phyloP scores from a whole-genome alignment of 495 filamentous ascomycete genomes.

The Schizothecium vesticola region DNA sequence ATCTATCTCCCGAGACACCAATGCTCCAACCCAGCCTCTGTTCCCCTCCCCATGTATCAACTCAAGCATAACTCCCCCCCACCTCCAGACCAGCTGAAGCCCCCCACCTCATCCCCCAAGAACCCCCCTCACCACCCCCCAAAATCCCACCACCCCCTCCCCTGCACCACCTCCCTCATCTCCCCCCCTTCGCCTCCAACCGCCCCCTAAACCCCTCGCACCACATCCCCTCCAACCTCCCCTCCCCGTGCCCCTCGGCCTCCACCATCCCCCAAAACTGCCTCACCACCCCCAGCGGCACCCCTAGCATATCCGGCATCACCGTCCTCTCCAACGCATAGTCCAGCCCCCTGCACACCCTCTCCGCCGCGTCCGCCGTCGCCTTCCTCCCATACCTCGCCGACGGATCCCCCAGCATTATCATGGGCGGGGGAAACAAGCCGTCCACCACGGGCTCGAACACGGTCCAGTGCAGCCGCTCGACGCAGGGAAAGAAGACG shows the following conservation, averaged over 20 bases:
- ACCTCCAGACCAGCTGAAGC: background rate
- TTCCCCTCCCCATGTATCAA: background rate
- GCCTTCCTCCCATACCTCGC: slow-evolving; percentile 18
- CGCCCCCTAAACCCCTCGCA: slow-evolving; percentile 32
- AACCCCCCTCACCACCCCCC: slow-evolving; percentile 2
- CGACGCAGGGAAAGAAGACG: slow-evolving; percentile 35
- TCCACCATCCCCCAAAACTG: slow-evolving; percentile 28
- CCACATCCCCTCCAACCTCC: slow-evolving; percentile 37
- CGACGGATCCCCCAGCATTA: slow-evolving; percentile 12
- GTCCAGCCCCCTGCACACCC: slow-evolving; percentile 37
- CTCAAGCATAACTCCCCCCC: background rate
- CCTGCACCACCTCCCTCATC: slow-evolving; percentile 17
- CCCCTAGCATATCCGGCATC: slow-evolving; percentile 39
- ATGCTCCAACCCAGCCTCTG: too few relatives aligned
- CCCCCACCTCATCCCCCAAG: background rate
- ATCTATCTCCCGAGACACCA: background rate
- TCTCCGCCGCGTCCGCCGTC: slow-evolving; percentile 28
- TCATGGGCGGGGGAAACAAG: slow-evolving; percentile 4
- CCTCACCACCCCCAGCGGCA: slow-evolving; percentile 29
- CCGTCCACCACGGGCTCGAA: slow-evolving; percentile 30
- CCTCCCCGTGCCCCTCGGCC: background rate
- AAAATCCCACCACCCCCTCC: slow-evolving; percentile 19
- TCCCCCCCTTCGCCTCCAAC: slow-evolving; percentile 18
- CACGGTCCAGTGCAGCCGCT: slow-evolving; percentile 31
- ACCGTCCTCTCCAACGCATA: slow-evolving; percentile 28